A percentile compares a stretch with the other conserved stretches of the same genome.
Evolutionary conservation across 345 rosid species (phyloP).

Genomic region (Moricandia moricandioides): DNA sequence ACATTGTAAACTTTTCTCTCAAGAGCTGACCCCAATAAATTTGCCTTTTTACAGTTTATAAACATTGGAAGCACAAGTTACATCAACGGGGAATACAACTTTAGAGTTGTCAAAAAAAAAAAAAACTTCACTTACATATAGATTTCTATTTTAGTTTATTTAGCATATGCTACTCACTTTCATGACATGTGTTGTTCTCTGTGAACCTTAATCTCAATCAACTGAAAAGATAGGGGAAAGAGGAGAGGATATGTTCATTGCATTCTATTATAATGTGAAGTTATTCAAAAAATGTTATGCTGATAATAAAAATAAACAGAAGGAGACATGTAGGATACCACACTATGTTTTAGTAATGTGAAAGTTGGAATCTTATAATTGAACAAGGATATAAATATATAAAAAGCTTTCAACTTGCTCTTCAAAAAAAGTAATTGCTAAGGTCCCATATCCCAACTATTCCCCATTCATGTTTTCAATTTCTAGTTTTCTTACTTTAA

Average conservation of each 20-base stretch:
- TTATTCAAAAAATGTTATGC: not conserved
- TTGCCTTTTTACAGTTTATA: constrained; percentile 18
- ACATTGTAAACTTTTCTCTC: constrained; percentile 12
- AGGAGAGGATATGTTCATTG: constrained; percentile 7
- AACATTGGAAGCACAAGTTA: constrained; percentile 27
- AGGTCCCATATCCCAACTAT: constrained; percentile 35
- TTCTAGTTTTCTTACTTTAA: not conserved
- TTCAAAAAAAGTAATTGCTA: constrained; percentile 29
- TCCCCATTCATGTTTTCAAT: constrained; percentile 33
- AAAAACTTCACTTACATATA: too few relatives aligned
- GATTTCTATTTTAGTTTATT: constrained; percentile 10
- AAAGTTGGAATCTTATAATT: constrained; percentile 41
- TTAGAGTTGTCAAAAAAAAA: too few relatives aligned
- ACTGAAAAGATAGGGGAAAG: constrained; percentile 17
- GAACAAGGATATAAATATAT: constrained; percentile 21
- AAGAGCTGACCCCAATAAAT: constrained; percentile 19
- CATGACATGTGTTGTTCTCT: constrained; percentile 25
- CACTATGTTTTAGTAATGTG: constrained; percentile 36
- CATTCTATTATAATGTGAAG: not conserved
- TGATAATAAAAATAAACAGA: not conserved
- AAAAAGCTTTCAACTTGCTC: constrained; percentile 34
- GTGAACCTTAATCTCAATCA: constrained; percentile 27
- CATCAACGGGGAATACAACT: constrained; percentile 13
- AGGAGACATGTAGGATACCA: constrained; percentile 39
- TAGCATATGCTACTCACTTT: constrained; percentile 23